These are phyloP conservation scores for Tribonema minus DNA, from an alignment of 108 stramenopile species.

Conservation along the genomic window DNA sequence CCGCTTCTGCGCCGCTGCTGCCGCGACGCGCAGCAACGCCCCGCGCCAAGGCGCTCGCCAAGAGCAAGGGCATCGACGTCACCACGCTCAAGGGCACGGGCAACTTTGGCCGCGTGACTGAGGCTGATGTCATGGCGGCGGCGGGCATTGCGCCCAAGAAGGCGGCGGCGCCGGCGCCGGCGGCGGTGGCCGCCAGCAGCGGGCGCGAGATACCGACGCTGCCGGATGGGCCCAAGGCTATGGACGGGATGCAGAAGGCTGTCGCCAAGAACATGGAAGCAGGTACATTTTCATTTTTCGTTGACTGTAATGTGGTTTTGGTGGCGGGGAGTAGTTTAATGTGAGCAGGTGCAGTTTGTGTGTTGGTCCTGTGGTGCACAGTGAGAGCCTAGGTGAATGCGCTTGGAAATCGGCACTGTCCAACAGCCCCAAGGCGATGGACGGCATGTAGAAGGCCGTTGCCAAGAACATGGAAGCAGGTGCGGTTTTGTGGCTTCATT, in stretches of 20 bases:
- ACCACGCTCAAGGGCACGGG: constrained; percentile 75
- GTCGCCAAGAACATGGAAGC: constrained; percentile 95
- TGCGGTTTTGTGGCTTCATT: no score
- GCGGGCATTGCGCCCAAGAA: constrained; percentile 76
- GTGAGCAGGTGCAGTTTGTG: no score
- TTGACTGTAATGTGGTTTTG: no score
- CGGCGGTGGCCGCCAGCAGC: not conserved
- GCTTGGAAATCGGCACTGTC: no score
- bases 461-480: constrained; percentile 95
- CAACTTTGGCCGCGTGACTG: constrained; percentile 86
- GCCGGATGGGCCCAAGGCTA: constrained; percentile 69
- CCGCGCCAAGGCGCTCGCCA: constrained; percentile 36
- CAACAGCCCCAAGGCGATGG: no score
- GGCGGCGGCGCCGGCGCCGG: not conserved
- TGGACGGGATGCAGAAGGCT: constrained; percentile 95
- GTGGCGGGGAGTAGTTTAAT: no score
- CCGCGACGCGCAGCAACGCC: constrained; percentile 9
- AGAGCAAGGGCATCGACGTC: constrained; percentile 81
- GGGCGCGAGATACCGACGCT: constrained; percentile 35
- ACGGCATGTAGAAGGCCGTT: constrained; percentile 94
- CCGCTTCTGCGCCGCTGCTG: not conserved
- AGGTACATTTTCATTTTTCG: no score
- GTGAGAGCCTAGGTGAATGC: no score
- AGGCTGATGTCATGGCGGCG: constrained; percentile 79
- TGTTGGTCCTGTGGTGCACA: no score